Percentiles rank a stretch among this genome's conserved stretches.
These are phyloP conservation scores for Ploettnerulaceae sp. DNA, from an alignment of 2,329 filamentous ascomycete species.

Conservation along the genomic window DNA sequence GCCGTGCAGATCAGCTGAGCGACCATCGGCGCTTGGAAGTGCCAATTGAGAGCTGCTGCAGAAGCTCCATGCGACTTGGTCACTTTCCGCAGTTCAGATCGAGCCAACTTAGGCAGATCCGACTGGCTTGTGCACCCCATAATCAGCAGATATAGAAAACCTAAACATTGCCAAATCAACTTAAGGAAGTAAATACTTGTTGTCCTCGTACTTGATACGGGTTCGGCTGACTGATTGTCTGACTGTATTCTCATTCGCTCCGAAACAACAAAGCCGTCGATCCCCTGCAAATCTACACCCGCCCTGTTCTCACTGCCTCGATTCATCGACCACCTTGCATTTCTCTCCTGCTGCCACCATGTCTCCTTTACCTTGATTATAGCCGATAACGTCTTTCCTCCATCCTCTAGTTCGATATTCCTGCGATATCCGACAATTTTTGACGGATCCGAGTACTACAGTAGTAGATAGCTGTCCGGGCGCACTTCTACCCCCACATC, in stretches of 20 bases:
- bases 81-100: neutral
- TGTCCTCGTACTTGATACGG: too few relatives aligned
- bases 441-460: too few relatives aligned
- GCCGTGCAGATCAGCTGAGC: neutral
- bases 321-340: neutral
- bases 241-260: conserved; percentile 1
- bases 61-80: neutral
- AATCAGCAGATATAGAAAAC: too few relatives aligned
- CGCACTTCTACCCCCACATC: neutral
- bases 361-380: neutral
- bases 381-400: neutral
- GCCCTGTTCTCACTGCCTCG: neutral
- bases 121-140: too few relatives aligned
- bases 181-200: neutral
- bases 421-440: too few relatives aligned
- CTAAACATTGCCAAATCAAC: neutral
- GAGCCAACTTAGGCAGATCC: too few relatives aligned
- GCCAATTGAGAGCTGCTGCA: conserved; percentile 2
- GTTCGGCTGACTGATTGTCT: neutral
- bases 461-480: neutral
- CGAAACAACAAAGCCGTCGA: conserved; percentile 1
- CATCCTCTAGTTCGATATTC: too few relatives aligned
- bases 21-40: conserved; percentile 5
- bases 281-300: conserved; percentile 1
- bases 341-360: neutral